These are phyloP conservation scores for Exserohilum turcica DNA, from an alignment of 2,329 filamentous ascomycete genomes.

Conservation along the genomic window DNA sequence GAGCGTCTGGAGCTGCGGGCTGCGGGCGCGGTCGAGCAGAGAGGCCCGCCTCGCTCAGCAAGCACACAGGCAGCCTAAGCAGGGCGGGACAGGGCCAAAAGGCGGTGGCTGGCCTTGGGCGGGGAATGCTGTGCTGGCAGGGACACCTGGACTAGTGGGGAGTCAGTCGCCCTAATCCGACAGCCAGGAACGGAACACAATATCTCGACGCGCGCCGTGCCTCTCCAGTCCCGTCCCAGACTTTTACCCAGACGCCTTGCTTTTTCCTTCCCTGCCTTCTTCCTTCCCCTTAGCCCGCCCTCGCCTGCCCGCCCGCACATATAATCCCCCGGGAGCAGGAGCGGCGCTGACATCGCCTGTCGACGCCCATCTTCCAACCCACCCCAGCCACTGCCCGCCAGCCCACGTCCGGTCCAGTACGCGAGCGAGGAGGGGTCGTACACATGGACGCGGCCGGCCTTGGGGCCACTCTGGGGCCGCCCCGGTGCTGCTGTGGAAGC, in stretches of 20 bases:
- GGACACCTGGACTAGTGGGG: constrained; percentile 13
- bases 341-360: constrained; percentile 12
- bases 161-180: constrained; percentile 8
- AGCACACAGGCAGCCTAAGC: too few species aligned
- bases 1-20: neutral
- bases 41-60: neutral
- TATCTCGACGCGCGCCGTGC: constrained; percentile 14
- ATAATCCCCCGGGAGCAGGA: constrained; percentile 28
- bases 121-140: constrained; percentile 21
- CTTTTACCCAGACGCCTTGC: neutral
- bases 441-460: constrained; percentile 27
- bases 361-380: constrained; percentile 8
- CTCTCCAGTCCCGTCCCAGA: constrained; percentile 3
- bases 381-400: constrained; percentile 1
- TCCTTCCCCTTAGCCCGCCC: constrained; percentile 2
- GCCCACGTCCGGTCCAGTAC: neutral
- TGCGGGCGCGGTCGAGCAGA: neutral
- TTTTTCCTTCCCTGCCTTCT: neutral
- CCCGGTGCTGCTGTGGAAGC: constrained; percentile 82
- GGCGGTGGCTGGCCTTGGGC: constrained; percentile 21
- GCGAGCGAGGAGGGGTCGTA: constrained; percentile 17
- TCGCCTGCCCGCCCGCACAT: constrained; percentile 9
- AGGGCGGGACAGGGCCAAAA: constrained; percentile 6
- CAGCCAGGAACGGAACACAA: constrained; percentile 19
- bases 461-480: constrained; percentile 39